Conservation (phyloP, 306 rosid species). For the Biancaea sappan region DNA sequence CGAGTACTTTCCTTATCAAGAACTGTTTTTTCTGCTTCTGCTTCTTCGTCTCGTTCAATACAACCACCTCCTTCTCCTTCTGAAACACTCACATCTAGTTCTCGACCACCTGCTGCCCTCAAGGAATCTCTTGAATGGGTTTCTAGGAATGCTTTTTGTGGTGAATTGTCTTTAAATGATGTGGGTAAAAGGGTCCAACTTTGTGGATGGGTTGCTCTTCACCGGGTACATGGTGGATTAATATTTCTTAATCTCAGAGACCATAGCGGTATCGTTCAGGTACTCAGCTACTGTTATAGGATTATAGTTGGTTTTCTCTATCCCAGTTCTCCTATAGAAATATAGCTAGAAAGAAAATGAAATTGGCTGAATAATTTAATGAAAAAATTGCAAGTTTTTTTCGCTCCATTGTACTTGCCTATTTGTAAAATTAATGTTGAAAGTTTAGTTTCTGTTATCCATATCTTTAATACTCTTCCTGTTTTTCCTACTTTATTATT, state of each 20-base stretch:
- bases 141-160: slow-evolving; percentile 60
- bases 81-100: slow-evolving; percentile 45
- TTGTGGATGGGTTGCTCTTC: slow-evolving; percentile 98
- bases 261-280: slow-evolving; percentile 85
- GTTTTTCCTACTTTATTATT: slow-evolving; percentile 5
- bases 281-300: slow-evolving; percentile 20
- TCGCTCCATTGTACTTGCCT: neutral
- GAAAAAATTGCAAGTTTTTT: neutral
- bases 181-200: slow-evolving; percentile 70
- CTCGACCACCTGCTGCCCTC: slow-evolving; percentile 34
- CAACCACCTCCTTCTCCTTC: slow-evolving; percentile 40
- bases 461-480: neutral
- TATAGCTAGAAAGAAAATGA: neutral
- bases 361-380: neutral
- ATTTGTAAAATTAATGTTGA: neutral
- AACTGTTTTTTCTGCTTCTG: slow-evolving; percentile 40
- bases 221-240: slow-evolving; percentile 86
- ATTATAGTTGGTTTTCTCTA: neutral
- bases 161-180: slow-evolving; percentile 57
- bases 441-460: neutral
- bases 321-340: neutral
- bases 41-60: slow-evolving; percentile 33
- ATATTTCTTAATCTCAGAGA: slow-evolving; percentile 86
- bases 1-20: slow-evolving; percentile 28
- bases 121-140: slow-evolving; percentile 75